A percentile compares a stretch with the other conserved stretches of the same genome.
These are phyloP conservation scores for Prasinococcaceae sp. DNA, from an alignment of 139 green algal genomes.

Conservation along the genomic window DNA sequence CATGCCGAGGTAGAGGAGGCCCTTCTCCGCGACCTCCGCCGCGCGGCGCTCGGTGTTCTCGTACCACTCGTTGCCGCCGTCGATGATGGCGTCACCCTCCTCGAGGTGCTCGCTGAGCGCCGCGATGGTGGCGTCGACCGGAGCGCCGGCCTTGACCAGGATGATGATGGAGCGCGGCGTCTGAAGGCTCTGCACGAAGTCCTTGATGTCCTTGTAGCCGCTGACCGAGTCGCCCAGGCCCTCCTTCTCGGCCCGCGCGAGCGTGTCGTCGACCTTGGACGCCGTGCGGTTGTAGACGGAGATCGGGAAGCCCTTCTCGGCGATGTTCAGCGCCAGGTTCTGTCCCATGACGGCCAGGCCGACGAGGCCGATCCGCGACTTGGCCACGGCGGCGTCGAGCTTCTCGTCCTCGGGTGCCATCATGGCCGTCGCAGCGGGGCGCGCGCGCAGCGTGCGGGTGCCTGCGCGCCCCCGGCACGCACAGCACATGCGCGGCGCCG, in stretches of 20 bases:
- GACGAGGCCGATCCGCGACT: constrained; percentile 66
- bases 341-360: constrained; percentile 98
- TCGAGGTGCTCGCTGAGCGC: constrained; percentile 74
- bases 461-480: no score
- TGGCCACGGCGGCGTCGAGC: no score
- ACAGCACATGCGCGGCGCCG: no score
- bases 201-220: constrained; percentile 78
- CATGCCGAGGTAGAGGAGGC: constrained; percentile 94
- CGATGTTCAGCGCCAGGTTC: constrained; percentile 97
- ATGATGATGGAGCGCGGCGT: constrained; percentile 84
- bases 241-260: constrained; percentile 81
- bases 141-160: constrained; percentile 86
- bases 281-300: constrained; percentile 88
- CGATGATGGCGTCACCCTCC: constrained; percentile 92
- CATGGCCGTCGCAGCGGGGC: no score
- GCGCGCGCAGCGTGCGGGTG: no score
- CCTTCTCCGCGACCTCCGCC: constrained; percentile 55
- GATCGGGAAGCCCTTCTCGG: constrained; percentile 94
- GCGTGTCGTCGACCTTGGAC: constrained; percentile 85
- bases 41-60: constrained; percentile 93
- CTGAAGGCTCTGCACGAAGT: constrained; percentile 85
- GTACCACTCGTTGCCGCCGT: constrained; percentile 72
- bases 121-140: constrained; percentile 89
- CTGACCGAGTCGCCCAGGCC: constrained; percentile 62
- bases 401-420: no score